Evolutionary conservation across 2,329 filamentous ascomycete genomes (phyloP).

Genomic region (Colletotrichum horii): DNA sequence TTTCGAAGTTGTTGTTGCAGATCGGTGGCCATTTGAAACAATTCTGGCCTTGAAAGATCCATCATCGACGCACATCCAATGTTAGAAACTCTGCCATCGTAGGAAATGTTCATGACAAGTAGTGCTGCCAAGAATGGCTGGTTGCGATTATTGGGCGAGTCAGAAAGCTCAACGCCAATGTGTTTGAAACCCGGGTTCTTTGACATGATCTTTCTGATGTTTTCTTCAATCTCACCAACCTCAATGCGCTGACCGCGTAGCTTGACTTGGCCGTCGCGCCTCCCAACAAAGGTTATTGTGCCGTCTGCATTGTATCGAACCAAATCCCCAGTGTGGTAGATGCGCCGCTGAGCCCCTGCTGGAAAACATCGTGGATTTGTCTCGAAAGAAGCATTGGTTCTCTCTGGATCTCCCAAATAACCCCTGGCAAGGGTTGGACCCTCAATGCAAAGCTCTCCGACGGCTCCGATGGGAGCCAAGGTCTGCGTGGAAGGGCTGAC

Average conservation of each 20-base stretch:
- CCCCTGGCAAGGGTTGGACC: slow-evolving; percentile 7
- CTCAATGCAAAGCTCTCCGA: slow-evolving; percentile 18
- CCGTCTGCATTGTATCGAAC: slow-evolving; percentile 41
- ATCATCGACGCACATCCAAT: not conserved
- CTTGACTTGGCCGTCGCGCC: slow-evolving; percentile 54
- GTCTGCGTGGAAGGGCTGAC: slow-evolving; percentile 28
- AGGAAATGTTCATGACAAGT: not conserved
- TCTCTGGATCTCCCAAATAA: slow-evolving; percentile 22
- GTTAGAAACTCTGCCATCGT: not conserved
- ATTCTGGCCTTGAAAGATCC: not conserved
- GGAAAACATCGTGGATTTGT: not conserved
- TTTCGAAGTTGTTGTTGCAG: slow-evolving; percentile 31
- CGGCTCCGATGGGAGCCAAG: slow-evolving; percentile 30
- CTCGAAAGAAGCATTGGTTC: slow-evolving; percentile 26
- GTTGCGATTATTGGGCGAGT: not conserved
- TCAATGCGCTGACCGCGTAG: slow-evolving; percentile 52
- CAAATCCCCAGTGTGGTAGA: slow-evolving; percentile 57
- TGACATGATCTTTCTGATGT: not conserved
- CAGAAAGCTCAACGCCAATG: slow-evolving; percentile 26
- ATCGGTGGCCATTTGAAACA: not conserved
- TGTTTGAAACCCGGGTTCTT: slow-evolving; percentile 40
- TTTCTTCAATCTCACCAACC: slow-evolving; percentile 45
- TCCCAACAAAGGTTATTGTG: slow-evolving; percentile 38
- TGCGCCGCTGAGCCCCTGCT: slow-evolving; percentile 10
- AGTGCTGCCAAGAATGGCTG: not conserved